These are phyloP conservation scores for Candida freyschussii DNA, from an alignment of 1,139 yeast species.

Conservation along the genomic window DNA sequence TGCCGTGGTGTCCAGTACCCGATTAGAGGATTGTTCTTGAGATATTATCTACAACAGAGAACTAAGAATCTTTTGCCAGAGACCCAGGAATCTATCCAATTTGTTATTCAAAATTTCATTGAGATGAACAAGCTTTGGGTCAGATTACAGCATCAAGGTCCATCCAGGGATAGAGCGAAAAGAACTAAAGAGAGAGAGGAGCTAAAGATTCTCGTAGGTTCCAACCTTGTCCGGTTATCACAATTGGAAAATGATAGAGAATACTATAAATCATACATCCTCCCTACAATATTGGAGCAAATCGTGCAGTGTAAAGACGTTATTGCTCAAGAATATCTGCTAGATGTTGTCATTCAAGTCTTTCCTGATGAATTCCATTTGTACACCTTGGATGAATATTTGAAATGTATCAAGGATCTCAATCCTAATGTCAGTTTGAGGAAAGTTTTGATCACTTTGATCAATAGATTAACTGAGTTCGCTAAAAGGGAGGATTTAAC, in stretches of 20 bases:
- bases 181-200: conserved; percentile 81
- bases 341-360: conserved; percentile 88
- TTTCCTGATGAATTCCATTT: conserved; percentile 93
- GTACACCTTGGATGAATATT: conserved; percentile 61
- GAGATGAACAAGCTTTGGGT: conserved; percentile 99
- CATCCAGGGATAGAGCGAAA: conserved; percentile 72
- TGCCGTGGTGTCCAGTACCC: conserved; percentile 98
- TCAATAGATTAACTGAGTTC: conserved; percentile 68
- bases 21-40: conserved; percentile 76
- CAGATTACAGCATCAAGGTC: conserved; percentile 92
- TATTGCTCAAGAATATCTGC: conserved; percentile 83
- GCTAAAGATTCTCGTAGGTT: conserved; percentile 86
- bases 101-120: conserved; percentile 79
- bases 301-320: conserved; percentile 89
- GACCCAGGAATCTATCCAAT: conserved; percentile 44
- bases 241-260: conserved; percentile 73
- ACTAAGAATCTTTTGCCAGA: conserved; percentile 67
- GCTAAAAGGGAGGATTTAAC: conserved; percentile 31
- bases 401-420: conserved; percentile 61
- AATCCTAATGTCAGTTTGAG: conserved; percentile 68
- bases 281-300: conserved; percentile 84
- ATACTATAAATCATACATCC: conserved; percentile 57
- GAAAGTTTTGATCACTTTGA: conserved; percentile 61
- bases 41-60: conserved; percentile 84
- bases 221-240: conserved; percentile 82